Conservation (phyloP, 2,329 filamentous ascomycete genomes). For the Aotearoamyces nothofagi region DNA sequence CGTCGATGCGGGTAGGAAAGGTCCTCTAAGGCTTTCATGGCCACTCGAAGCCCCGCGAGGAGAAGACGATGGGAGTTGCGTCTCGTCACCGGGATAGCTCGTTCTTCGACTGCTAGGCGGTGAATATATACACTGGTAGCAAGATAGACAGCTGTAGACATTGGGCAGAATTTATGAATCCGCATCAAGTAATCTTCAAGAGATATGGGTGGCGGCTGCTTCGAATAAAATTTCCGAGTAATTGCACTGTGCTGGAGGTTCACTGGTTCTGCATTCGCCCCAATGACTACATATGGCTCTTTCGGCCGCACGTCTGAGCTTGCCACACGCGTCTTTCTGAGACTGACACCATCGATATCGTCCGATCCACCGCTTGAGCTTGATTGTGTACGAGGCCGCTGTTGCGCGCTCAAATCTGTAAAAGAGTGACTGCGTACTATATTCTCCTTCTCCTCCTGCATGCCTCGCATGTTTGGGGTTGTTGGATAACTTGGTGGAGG, state of each 20-base stretch:
- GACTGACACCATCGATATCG: constrained; percentile 38
- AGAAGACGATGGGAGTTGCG: constrained; percentile 79
- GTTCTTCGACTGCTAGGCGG: constrained; percentile 62
- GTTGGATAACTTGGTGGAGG: constrained; percentile 49
- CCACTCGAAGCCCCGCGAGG: constrained; percentile 70
- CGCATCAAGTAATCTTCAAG: constrained; percentile 75
- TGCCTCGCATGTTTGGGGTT: constrained; percentile 48
- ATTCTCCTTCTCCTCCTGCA: constrained; percentile 46
- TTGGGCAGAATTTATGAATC: constrained; percentile 81
- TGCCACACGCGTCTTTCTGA: constrained; percentile 22
- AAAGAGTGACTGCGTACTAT: constrained; percentile 43
- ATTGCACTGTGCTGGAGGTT: constrained; percentile 73
- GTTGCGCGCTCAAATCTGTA: constrained; percentile 18
- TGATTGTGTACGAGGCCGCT: constrained; percentile 14
- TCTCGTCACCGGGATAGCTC: constrained; percentile 63
- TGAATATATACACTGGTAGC: constrained; percentile 81
- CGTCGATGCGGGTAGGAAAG: constrained; percentile 73
- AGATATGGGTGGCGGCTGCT: constrained; percentile 67
- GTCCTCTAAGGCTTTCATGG: constrained; percentile 93
- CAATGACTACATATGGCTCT: constrained; percentile 42
- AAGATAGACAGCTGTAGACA: constrained; percentile 87
- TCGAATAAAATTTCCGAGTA: constrained; percentile 86
- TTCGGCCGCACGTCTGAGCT: constrained; percentile 11
- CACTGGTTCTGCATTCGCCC: constrained; percentile 57
- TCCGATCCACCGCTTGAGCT: constrained; percentile 15